A percentile compares a stretch with the other conserved stretches of the same genome.
phyloP scores from a whole-genome alignment of 2,329 filamentous ascomycete genomes.

The Fusarium palustre region DNA sequence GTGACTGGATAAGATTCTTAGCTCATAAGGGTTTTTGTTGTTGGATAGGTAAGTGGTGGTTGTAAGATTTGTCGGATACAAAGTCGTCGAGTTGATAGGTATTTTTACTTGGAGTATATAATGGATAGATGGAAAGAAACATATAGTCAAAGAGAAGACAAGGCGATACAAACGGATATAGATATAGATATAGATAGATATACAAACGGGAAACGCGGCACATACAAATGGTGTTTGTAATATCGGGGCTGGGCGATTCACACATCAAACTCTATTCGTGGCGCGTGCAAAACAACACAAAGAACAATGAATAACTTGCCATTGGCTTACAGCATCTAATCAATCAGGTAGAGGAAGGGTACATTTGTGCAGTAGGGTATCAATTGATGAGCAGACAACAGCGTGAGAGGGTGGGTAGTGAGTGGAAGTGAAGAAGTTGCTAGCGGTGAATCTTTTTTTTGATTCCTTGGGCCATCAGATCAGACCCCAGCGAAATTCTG shows the following conservation, averaged over 20 bases:
- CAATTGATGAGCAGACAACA: constrained; percentile 15
- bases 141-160: background rate
- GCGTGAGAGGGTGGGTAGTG: background rate
- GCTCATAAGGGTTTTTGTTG: background rate
- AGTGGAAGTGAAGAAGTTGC: constrained; percentile 8
- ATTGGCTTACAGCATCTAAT: constrained; percentile 21
- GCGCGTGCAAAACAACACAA: constrained; percentile 10
- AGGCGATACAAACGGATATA: background rate
- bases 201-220: constrained; percentile 10
- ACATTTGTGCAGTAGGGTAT: constrained; percentile 3
- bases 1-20: constrained; percentile 20
- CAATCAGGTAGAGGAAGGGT: constrained; percentile 5
- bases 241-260: constrained; percentile 24
- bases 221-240: constrained; percentile 28
- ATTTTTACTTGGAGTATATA: constrained; percentile 1
- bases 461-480: background rate
- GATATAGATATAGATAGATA: background rate
- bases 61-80: background rate
- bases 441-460: constrained; percentile 37
- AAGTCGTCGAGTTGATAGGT: background rate
- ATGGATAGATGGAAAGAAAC: background rate
- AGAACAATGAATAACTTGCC: constrained; percentile 8
- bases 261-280: constrained; percentile 26
- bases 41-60: background rate
- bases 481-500: constrained; percentile 13